Conservation (phyloP, 352 stramenopile genomes). For the Phytopythium mirpurense region DNA sequence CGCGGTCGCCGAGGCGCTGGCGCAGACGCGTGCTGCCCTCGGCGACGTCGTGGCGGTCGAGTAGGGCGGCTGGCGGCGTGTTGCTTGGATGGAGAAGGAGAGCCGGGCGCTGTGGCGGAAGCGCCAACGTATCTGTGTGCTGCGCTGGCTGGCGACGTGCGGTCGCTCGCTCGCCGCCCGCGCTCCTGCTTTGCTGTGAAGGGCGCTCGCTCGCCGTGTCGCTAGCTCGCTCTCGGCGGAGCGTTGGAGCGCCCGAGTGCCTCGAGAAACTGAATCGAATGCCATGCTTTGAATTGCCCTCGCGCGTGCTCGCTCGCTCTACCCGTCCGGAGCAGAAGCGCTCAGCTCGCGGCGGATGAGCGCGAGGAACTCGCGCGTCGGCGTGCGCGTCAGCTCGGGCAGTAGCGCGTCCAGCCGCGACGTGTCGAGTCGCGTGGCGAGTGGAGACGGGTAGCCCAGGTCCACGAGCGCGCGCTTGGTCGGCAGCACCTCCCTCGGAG, state of each 20-base stretch:
- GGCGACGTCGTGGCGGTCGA: conserved; percentile 41
- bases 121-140: neutral
- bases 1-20: conserved; percentile 19
- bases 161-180: too few species aligned
- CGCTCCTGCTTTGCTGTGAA: too few species aligned
- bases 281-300: neutral
- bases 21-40: conserved; percentile 22
- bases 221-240: too few species aligned
- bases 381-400: conserved; percentile 13
- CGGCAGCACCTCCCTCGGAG: conserved; percentile 19
- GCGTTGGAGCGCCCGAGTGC: neutral
- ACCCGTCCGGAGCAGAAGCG: neutral
- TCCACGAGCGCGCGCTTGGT: conserved; percentile 22
- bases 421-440: conserved; percentile 40
- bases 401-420: conserved; percentile 18
- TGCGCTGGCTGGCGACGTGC: neutral
- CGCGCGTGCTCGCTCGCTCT: neutral
- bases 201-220: too few species aligned
- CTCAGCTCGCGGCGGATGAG: neutral
- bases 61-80: conserved; percentile 14
- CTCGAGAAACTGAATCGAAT: neutral
- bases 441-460: conserved; percentile 41
- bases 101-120: neutral
- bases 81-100: too few species aligned
- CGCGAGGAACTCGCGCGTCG: conserved; percentile 7